Evolutionary conservation across 1,139 yeast genomes (phyloP), one percentile per base, ranked within the genome.

Genomic region (Candida tunisiensis): DNA sequence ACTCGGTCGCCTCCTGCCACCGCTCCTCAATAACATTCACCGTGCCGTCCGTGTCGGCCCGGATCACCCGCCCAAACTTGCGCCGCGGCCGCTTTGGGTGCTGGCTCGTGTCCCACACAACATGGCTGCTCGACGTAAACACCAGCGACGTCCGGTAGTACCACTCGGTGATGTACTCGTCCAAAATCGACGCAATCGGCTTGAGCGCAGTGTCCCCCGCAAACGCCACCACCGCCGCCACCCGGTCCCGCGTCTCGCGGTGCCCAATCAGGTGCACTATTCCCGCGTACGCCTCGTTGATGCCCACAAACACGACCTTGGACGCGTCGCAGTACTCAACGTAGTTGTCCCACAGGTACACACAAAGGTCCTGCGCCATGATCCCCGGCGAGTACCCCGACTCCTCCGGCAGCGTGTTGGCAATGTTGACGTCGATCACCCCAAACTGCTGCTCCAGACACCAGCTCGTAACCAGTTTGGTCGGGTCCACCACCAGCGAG

Each of bases 101-200:
- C 28, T 62, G 61, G 24, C 55, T 57, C 6, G 51, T 49, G 27
- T 53, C 75, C 93, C 93, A 83, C 39, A 91, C 75, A 3, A 77
- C 60, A 45, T 85, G 92, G 34, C 63, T 64, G 29, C 62, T 57
- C 31, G 83, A 66, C 6, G 94, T 69, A 48, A 85, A 83, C 1
- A 88, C 67, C 16, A 85, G 66, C 1, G 95, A 80, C 40, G 80
- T 78, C 37, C 74, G 74, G 53, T 74, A 83, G 49, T 73, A 88
- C 95, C 96, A 85, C 42, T 83, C 94, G 12, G 79, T 68, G 57
- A 79, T 65, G 16, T 78, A 69, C 49, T 88, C 96, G 49, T 85
- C 95, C 51, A 83, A 73, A 20, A 80, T 65, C 6, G 94, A 88
- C 6, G 78, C 78, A 30, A 85, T 64, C 1, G 93, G 72, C 41